Conservation (phyloP, 495 filamentous ascomycete species). For the Neurospora tetrasperma region DNA sequence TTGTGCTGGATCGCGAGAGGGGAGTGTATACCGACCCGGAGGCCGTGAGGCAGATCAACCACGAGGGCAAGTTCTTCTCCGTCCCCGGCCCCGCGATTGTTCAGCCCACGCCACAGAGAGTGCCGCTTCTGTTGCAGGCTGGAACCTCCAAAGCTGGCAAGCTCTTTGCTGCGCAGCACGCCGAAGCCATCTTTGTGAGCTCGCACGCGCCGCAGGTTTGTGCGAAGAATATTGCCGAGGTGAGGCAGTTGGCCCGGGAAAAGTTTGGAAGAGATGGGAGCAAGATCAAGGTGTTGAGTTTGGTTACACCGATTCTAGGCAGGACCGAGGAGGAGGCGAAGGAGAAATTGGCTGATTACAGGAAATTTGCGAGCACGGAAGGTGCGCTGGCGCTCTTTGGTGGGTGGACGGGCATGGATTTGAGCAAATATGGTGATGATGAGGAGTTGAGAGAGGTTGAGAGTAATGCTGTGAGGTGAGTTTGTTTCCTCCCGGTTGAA, state of each 20-base stretch:
- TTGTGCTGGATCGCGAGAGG: conserved; percentile 42
- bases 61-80: conserved; percentile 53
- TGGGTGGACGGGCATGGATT: conserved; percentile 53
- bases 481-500: not conserved
- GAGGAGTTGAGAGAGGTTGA: conserved; percentile 50
- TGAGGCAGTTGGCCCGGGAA: conserved; percentile 33
- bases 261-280: conserved; percentile 36
- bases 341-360: conserved; percentile 39
- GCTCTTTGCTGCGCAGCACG: conserved; percentile 53
- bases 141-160: conserved; percentile 55
- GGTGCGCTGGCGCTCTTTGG: conserved; percentile 50
- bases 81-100: conserved; percentile 57
- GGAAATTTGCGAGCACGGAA: conserved; percentile 45
- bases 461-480: conserved; percentile 52
- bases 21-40: conserved; percentile 52
- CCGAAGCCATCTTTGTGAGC: conserved; percentile 46
- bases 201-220: conserved; percentile 38
- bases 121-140: conserved; percentile 55
- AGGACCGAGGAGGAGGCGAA: conserved; percentile 44
- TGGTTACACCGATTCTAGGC: conserved; percentile 38
- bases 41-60: conserved; percentile 53
- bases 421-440: conserved; percentile 41
- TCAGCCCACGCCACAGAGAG: conserved; percentile 55
- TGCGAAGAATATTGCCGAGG: conserved; percentile 38
- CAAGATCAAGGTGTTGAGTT: conserved; percentile 44